Evolutionary conservation across 2,329 filamentous ascomycete species (phyloP).

Genomic region (Calonectria ilicicola): DNA sequence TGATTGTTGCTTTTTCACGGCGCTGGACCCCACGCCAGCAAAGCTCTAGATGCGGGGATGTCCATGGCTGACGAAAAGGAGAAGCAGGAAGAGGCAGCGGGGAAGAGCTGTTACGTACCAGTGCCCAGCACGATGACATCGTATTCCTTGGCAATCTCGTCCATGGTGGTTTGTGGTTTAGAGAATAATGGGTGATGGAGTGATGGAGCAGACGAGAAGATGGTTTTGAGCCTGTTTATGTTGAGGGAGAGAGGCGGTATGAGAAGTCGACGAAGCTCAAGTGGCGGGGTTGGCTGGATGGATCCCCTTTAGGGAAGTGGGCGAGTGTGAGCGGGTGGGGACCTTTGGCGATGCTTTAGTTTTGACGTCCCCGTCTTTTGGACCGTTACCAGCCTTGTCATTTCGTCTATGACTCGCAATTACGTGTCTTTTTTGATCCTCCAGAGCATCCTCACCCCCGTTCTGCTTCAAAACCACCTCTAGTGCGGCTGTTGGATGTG

Average conservation of each 20-base stretch:
- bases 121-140: slow-evolving; percentile 99
- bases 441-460: neutral
- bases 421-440: slow-evolving; percentile 3
- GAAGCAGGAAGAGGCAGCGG: slow-evolving; percentile 7
- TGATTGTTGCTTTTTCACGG: neutral
- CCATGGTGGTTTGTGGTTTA: slow-evolving; percentile 71
- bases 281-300: slow-evolving; percentile 25
- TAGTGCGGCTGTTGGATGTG: neutral
- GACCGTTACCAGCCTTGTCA: slow-evolving; percentile 16
- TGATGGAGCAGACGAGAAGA: slow-evolving; percentile 12
- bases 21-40: slow-evolving; percentile 12
- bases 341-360: slow-evolving; percentile 10
- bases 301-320: slow-evolving; percentile 3
- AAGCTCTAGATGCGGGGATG: slow-evolving; percentile 40
- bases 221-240: slow-evolving; percentile 19
- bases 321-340: slow-evolving; percentile 14
- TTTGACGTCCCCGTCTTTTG: neutral
- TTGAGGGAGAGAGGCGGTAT: slow-evolving; percentile 34
- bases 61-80: slow-evolving; percentile 20
- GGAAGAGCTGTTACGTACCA: slow-evolving; percentile 69
- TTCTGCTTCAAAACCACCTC: neutral
- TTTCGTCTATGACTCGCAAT: slow-evolving; percentile 7
- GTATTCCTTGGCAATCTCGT: slow-evolving; percentile 98
- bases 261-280: slow-evolving; percentile 33
- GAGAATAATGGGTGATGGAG: slow-evolving; percentile 22